phyloP scores from a whole-genome alignment of 768 basidiomycete species.

The Kwoniella mangroviensis region DNA sequence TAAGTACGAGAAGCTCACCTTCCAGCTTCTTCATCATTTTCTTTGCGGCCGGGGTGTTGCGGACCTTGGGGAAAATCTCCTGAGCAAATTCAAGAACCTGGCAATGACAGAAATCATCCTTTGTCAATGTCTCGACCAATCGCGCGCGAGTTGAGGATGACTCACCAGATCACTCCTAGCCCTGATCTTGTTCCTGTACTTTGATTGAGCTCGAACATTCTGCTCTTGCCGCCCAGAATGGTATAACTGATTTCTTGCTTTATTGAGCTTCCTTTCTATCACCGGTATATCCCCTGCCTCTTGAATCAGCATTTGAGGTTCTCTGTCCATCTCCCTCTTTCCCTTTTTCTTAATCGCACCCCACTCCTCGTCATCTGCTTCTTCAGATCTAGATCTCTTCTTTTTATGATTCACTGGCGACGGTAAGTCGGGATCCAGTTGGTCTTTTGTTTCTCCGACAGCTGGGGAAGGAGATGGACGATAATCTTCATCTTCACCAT shows the following conservation, averaged over 20 bases:
- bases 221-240: conserved; percentile 10
- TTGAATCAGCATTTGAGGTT: no score
- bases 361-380: not conserved
- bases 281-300: no score
- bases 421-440: no score
- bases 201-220: conserved; percentile 18
- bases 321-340: no score
- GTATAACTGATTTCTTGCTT: not conserved
- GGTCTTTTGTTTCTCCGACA: no score
- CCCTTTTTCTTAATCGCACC: not conserved
- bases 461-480: not conserved
- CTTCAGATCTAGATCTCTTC: not conserved
- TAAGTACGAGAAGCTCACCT: no score
- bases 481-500: not conserved
- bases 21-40: no score
- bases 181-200: conserved; percentile 21
- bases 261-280: not conserved
- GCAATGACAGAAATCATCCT: no score
- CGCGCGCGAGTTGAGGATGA: not conserved
- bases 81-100: no score
- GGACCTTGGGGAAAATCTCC: no score
- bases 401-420: not conserved
- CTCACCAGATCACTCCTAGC: conserved; percentile 4
- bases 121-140: no score
- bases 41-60: no score